Evolutionary conservation across 208 protist genomes (phyloP).

Genomic region (Acanthamoeba castellanii): DNA sequence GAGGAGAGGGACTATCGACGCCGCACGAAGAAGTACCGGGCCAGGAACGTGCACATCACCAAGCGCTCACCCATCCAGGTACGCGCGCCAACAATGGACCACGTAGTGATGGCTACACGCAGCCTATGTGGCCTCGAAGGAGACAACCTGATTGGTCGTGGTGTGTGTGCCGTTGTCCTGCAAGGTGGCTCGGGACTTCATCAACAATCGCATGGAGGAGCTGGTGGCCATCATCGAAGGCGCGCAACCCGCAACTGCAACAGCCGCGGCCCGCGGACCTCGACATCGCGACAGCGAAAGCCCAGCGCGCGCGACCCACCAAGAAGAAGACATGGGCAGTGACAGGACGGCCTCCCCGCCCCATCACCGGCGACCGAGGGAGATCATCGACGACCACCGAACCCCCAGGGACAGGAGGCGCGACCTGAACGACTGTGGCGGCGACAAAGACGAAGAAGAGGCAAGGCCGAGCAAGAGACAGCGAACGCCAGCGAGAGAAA

Average conservation of each 20-base stretch:
- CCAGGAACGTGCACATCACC: slow-evolving; percentile 58
- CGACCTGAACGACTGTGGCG: no score
- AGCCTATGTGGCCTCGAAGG: background rate
- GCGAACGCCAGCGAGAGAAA: background rate
- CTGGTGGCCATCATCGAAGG: background rate
- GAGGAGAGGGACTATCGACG: slow-evolving; percentile 12
- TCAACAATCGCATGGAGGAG: slow-evolving; percentile 39
- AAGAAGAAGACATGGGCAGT: no score
- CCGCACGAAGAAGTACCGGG: slow-evolving; percentile 2
- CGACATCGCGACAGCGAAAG: no score
- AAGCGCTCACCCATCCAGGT: slow-evolving; percentile 16
- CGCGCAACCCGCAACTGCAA: background rate
- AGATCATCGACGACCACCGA: no score
- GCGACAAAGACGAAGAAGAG: no score
- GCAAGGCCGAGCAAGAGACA: background rate
- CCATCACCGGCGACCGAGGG: no score
- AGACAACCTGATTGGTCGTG: background rate
- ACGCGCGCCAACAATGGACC: background rate
- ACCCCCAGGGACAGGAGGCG: no score
- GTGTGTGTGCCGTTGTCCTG: background rate
- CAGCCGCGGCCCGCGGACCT: background rate
- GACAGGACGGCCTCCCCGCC: no score
- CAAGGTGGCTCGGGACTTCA: slow-evolving; percentile 14
- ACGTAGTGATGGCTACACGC: background rate
- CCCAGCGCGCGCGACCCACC: no score